Evolutionary conservation across 2,329 filamentous ascomycete species (phyloP).

Genomic region (Xylogone sp.): DNA sequence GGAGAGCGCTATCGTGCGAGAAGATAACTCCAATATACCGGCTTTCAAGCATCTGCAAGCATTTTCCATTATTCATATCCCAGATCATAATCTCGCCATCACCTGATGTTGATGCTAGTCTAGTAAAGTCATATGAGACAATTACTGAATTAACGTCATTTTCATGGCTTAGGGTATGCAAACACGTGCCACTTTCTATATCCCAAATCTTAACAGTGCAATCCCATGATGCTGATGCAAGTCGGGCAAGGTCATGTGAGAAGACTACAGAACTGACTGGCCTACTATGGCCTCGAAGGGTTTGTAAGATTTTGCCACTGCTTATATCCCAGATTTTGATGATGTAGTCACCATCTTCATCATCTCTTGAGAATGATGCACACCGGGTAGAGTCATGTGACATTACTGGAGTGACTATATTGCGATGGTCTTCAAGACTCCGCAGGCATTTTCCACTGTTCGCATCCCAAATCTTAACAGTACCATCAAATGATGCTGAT

Average conservation of each 20-base stretch:
- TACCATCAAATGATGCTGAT: constrained; percentile 6
- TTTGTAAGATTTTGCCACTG: constrained; percentile 1
- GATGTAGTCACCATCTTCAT: not conserved
- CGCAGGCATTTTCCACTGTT: not conserved
- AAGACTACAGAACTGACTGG: constrained; percentile 6
- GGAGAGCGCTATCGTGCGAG: constrained; percentile 5
- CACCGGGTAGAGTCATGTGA: constrained; percentile 1
- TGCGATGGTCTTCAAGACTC: constrained; percentile 3
- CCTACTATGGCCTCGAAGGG: constrained; percentile 6
- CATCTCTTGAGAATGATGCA: not conserved
- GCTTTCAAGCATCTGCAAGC: too few species aligned
- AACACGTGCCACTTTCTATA: not conserved
- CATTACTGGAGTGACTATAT: not conserved
- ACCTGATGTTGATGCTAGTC: constrained; percentile 3
- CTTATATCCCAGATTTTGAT: constrained; percentile 7
- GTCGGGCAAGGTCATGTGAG: constrained; percentile 27
- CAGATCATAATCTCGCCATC: constrained; percentile 2
- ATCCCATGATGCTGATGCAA: constrained; percentile 8
- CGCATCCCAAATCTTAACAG: constrained; percentile 30
- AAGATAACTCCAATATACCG: constrained; percentile 5
- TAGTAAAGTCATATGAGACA: constrained; percentile 6
- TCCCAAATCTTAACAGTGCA: constrained; percentile 10
- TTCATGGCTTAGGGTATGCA: not conserved
- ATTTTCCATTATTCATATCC: not conserved
- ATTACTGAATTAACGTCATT: constrained; percentile 1